A percentile compares a stretch with the other conserved stretches of the same genome.
Evolutionary conservation across 2,329 filamentous ascomycete species (phyloP).

Genomic region (Metarhizium robertsii): DNA sequence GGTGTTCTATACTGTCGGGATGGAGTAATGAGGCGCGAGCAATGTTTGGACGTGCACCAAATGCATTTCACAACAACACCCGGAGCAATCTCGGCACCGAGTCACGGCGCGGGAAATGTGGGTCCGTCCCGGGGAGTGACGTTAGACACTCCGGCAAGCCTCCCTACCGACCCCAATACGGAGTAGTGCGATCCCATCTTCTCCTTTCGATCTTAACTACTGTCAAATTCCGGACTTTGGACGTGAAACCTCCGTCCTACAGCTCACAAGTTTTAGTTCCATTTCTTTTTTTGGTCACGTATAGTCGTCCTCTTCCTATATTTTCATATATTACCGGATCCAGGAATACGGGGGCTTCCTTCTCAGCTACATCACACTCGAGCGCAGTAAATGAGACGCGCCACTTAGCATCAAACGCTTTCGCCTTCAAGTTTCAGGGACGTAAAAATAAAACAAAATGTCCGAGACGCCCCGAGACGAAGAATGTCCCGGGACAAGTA

Average conservation of each 20-base stretch:
- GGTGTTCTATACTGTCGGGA: no score
- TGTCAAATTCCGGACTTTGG: not conserved
- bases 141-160: not conserved
- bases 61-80: not conserved
- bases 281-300: no score
- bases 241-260: not conserved
- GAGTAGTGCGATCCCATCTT: not conserved
- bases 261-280: not conserved
- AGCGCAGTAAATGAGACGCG: not conserved
- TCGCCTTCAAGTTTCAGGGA: no score
- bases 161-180: not conserved
- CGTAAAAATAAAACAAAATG: not conserved
- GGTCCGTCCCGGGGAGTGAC: not conserved
- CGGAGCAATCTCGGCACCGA: not conserved
- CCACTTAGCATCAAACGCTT: not conserved
- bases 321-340: no score
- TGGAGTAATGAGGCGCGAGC: no score
- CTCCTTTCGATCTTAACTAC: not conserved
- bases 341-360: no score
- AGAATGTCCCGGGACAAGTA: not conserved
- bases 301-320: no score
- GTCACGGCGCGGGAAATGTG: not conserved
- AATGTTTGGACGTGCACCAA: not conserved
- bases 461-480: not conserved
- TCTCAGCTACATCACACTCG: no score